Base-by-base conservation (phyloP, 192 early-diverging fungal genomes). In the Coemansia sp. region DNA sequence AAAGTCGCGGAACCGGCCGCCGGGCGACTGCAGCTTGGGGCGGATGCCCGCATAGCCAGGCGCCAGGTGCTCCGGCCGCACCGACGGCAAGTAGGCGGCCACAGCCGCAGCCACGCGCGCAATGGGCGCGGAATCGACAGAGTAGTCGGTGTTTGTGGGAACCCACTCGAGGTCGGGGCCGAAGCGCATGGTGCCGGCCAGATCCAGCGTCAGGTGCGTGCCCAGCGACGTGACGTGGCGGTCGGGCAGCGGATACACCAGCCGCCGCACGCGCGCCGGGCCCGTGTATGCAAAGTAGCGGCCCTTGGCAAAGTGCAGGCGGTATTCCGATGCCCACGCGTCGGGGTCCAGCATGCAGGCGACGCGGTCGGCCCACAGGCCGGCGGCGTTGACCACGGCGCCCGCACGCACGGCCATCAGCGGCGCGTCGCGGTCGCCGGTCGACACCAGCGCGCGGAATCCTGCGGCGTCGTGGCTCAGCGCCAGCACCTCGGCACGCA, bases 221-320 rank as follows among this genome's bases (percentile, higher is more conserved):
- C 91, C 91, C 8, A 92, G 71, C 17, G 83, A 78, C 6, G 77
- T 76, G 38, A 90, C 48, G 50, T 90, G 80, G 52, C 75, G 78
- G 52, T 89, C 86, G 0, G 91, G 91, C 7, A 85, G 80, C 11
- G 91, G 91, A n/a, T 92, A 94, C 9, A 94, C 83, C 10, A 94
- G 73, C 22, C 84, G 80, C 17, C 64, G 69, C 0, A 87, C 81
- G 5, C 41, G 35, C 12, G 63, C 62, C 21, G 41, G 14, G 22
- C 20, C 20, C 2, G 71, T 48, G 36, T 83, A 85, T 22, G 76
- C 64, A 64, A 85, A 94, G 62, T 94, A 94, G 48, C 84, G 83
- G 0, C 92, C 92, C 52, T 87, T 90, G 50, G 83, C 87, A 62
- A 85, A 88, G 54, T 88, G 64, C 15, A 94, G 61, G 38, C 67